Evolutionary conservation across 805 yeast species (phyloP), one percentile per base, ranked within the genome.

Genomic region (Pichia exigua): DNA sequence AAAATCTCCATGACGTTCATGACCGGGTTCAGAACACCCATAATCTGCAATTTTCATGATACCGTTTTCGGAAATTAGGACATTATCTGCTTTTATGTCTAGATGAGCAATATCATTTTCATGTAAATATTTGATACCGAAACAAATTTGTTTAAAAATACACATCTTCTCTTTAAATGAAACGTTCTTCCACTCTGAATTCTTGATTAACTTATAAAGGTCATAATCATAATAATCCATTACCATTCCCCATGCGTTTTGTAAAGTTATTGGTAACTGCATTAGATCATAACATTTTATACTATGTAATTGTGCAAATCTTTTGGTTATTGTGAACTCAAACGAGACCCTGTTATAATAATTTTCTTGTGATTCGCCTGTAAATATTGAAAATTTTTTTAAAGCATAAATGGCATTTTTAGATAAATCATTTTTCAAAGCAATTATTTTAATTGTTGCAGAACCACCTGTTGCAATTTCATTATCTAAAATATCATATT

Each of bases 221-320:
- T 85, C 94, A 46, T 83, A 83, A 21, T 66, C 67, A 58, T 88
- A 83, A 49, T 67, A 75, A 56, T 83, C 87, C 74, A 85, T 69
- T 3, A 82, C 74, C 63, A 85, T 77, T 2, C 92, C 94, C 94
- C 94, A 86, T 2, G 87, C 84, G 56, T 90, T 70, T 2, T 78
- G 73, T 54, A 83, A 65, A 21, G 79, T 75, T 1, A 83, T 73
- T 50, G 83, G 85, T 21, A 84, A 72, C 51, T 80, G 74, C 18
- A 85, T 64, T 24, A 85, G 60, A 12, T 78, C 79, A 56, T 73
- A 70, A 4, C 83, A 80, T 38, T 73, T 73, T 11, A 82, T 78
- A 15, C 83, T 76, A 65, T 86, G 91, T 46, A 82, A 70, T n/a
- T 73, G 71, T 49, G 76, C 70, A 35, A 80, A 62, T 42, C 70